Percentiles rank a stretch among this genome's conserved stretches.
Conservation (phyloP, 805 yeast species). For the Blastobotrys terrestris region DNA sequence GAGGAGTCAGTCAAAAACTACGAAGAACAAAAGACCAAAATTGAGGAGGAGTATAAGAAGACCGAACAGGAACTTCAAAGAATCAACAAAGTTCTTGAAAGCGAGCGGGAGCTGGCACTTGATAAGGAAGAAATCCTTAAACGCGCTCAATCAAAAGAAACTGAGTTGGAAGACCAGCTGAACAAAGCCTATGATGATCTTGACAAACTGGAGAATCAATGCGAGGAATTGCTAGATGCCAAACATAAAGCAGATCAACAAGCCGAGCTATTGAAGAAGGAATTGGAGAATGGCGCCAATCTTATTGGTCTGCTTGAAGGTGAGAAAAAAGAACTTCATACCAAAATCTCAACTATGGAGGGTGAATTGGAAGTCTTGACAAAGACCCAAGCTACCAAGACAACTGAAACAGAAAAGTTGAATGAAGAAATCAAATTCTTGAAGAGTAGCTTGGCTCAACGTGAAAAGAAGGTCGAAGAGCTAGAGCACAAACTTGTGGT, state of each 20-base stretch:
- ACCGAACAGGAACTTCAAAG: conserved; percentile 25
- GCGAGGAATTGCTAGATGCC: conserved; percentile 29
- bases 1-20: conserved; percentile 23
- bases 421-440: conserved; percentile 20
- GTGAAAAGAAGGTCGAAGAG: conserved; percentile 24
- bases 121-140: conserved; percentile 44
- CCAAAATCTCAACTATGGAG: conserved; percentile 31
- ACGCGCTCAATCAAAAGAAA: conserved; percentile 38
- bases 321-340: conserved; percentile 29
- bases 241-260: conserved; percentile 30
- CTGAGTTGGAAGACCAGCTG: conserved; percentile 28
- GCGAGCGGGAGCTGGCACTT: conserved; percentile 39
- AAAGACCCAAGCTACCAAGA: conserved; percentile 16
- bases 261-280: conserved; percentile 28
- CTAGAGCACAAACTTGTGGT: conserved; percentile 27
- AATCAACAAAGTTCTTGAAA: conserved; percentile 31
- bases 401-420: conserved; percentile 15
- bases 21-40: conserved; percentile 26
- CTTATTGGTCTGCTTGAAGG: conserved; percentile 31
- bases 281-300: conserved; percentile 32
- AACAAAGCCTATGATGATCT: conserved; percentile 27
- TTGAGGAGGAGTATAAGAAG: conserved; percentile 22
- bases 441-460: conserved; percentile 22
- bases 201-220: conserved; percentile 27
- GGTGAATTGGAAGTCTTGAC: conserved; percentile 20